phyloP scores from a whole-genome alignment of 2,329 filamentous ascomycete genomes.

The Xylaria polymorpha region DNA sequence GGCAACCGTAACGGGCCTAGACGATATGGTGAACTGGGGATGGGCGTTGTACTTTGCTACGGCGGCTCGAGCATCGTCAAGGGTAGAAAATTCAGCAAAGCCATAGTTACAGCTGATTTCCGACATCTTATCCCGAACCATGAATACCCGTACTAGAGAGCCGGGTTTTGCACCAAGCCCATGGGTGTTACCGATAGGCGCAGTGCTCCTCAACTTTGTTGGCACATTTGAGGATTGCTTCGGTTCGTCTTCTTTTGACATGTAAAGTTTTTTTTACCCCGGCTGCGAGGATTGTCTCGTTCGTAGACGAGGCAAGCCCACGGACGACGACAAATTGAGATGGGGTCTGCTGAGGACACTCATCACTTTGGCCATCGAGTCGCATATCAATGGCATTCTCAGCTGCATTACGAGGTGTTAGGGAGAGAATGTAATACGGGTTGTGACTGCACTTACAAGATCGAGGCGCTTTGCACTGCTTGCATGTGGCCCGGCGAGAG shows the following conservation, averaged over 20 bases:
- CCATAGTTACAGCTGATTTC: conserved; percentile 84
- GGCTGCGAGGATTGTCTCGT: conserved; percentile 76
- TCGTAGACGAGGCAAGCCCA: conserved; percentile 75
- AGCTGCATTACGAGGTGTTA: conserved; percentile 37
- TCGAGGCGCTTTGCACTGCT: conserved; percentile 52
- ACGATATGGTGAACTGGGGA: conserved; percentile 81
- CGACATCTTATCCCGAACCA: conserved; percentile 77
- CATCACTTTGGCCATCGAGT: conserved; percentile 62
- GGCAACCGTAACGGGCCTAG: conserved; percentile 74
- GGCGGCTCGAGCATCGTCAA: conserved; percentile 80
- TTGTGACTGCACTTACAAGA: conserved; percentile 45
- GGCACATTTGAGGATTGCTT: conserved; percentile 58
- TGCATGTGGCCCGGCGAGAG: conserved; percentile 51
- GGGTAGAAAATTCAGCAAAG: conserved; percentile 83
- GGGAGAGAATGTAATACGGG: background rate
- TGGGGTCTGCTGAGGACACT: conserved; percentile 62
- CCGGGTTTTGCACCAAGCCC: conserved; percentile 77
- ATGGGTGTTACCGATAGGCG: conserved; percentile 64
- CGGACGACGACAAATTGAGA: conserved; percentile 83
- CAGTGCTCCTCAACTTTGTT: conserved; percentile 69
- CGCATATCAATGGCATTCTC: conserved; percentile 52
- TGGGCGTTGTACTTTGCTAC: conserved; percentile 77
- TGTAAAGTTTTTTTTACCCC: conserved; percentile 80
- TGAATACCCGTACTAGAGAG: conserved; percentile 79
- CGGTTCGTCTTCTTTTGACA: conserved; percentile 65